phyloP scores from a whole-genome alignment of 1,284 basidiomycete species.

The Fomitiporia mediterranea region DNA sequence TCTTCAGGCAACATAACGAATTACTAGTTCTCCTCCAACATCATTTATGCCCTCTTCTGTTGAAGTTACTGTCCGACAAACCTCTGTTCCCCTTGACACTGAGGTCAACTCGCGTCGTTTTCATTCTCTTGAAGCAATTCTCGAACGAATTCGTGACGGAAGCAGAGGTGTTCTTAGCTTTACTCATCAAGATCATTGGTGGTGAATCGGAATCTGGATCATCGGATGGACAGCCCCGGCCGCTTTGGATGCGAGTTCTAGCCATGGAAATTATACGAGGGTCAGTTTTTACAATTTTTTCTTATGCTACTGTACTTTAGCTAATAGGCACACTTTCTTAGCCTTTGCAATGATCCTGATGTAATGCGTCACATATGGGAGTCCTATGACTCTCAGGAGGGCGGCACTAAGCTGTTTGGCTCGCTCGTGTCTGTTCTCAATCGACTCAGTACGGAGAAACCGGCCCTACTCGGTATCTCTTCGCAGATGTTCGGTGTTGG shows the following conservation, averaged over 20 bases:
- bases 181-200: conserved; percentile 75
- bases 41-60: conserved; percentile 86
- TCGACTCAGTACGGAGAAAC: conserved; percentile 83
- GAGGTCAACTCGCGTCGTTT: conserved; percentile 89
- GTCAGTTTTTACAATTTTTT: conserved; percentile 32
- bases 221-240: conserved; percentile 37
- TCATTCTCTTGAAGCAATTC: conserved; percentile 91
- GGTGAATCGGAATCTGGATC: conserved; percentile 51
- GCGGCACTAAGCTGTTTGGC: conserved; percentile 67
- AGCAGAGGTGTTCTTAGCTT: conserved; percentile 78
- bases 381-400: conserved; percentile 68
- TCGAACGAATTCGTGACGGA: conserved; percentile 75
- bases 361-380: conserved; percentile 79
- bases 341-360: conserved; percentile 79
- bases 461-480: conserved; percentile 73
- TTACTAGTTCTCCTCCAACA: conserved; percentile 81
- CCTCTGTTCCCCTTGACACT: conserved; percentile 86
- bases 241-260: conserved; percentile 85
- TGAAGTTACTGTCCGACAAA: conserved; percentile 80
- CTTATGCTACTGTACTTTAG: neutral
- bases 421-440: conserved; percentile 81
- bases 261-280: conserved; percentile 91
- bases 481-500: conserved; percentile 79
- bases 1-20: conserved; percentile 86
- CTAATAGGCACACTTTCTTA: conserved; percentile 21